Base-by-base conservation (phyloP, 1,284 basidiomycete genomes). In the Rhodotorula mucilaginosa region DNA sequence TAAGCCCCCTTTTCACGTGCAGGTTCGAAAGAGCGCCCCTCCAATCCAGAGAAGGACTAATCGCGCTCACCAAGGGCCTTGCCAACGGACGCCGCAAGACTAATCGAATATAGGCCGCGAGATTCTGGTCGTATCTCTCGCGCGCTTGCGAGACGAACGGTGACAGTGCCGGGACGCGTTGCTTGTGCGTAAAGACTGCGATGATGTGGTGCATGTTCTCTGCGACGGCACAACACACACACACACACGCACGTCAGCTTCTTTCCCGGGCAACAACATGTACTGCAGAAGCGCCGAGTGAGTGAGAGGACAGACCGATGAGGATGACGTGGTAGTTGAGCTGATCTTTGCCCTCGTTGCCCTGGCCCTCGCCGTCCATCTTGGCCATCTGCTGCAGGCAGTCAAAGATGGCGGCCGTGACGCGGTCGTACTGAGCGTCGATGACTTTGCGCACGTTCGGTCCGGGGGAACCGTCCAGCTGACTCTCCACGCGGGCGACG, bases 141-240 rank as follows among this genome's bases (percentile, higher is more conserved):
- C 92, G 88, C 0, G 93, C 95, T 66, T 87, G 87, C 75, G 87
- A 86, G 58, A 89, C 83, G 78, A 92, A 94, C 0, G 83, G 82
- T 13, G 83, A 82, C 7, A 95, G 86, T 1, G 81, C 77, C 1
- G 77, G 63, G 7, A 78, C 74, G 13, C 71, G 70, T 47, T 73
- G 67, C 62, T 74, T 72, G 16, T 64, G 67, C 23, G 68, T 65
- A 47, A 74, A 70, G 31, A 72, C 71, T 0, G 89, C 87, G 54
- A 93, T 87, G 79, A 97, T 95, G 79, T 92, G 89, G 77, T 94
- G 90, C 92, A 96, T 95, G 80, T 99, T 99, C 81, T 97, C 96
- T 97, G 78, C 8, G 31, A 2, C 21, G 8, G 48, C 31, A 19
- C 8, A 15, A 18, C 26, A 26, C 7, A 58, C 0, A 7, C 15